Evolutionary conservation across 1,139 yeast species (phyloP), one percentile per base, ranked within the genome.

Genomic region (Casaregolazyma suthepensis): DNA sequence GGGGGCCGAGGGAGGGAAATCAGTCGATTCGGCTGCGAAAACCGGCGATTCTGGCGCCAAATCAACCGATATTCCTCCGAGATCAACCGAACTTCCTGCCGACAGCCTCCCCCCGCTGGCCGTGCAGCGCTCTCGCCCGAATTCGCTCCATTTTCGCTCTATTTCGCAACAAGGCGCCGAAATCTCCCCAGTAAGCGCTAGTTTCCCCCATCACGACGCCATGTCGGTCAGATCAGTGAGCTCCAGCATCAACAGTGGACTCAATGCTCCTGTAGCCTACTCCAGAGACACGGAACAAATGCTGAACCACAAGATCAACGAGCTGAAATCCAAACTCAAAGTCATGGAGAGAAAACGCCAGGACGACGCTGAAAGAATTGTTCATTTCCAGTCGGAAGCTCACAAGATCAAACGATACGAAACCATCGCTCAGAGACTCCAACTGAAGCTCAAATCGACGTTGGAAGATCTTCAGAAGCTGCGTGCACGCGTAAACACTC

Each of bases 401-500:
- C 63, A 66, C 26, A 71, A 71, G 44, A 57, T 63, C 23, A 58
- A 56, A 12, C 57, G 69, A 40, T 62, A 75, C n/a, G 75, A 69
- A 51, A 62, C 61, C 20, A 72, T 81, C 26, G 75, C 82, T 13
- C 75, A 52, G 63, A 58, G 66, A 26, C 60, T 66, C 15, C 67
- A 66, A 50, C 56, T 58, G 18, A 76, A 57, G 52, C 61, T 75
- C 15, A 64, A 66, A 20, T 61, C 63, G 1, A 64, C 75, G 68
- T 69, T 67, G 26, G 64, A 62, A 9, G 74, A 75, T 51, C 64
- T 72, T 43, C 66, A 63, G 19, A 49, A 61, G 1, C 56, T 75
- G 26, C 60, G 69, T 12, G 52, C 53, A 0, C 58, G 58, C 12
- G 35, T 71, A 1, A 52, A 60, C 1, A 57, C 56, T 1, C 46